These are phyloP conservation scores for Fomitopsis palustris DNA, from an alignment of 1,284 basidiomycete genomes.

Conservation along the genomic window DNA sequence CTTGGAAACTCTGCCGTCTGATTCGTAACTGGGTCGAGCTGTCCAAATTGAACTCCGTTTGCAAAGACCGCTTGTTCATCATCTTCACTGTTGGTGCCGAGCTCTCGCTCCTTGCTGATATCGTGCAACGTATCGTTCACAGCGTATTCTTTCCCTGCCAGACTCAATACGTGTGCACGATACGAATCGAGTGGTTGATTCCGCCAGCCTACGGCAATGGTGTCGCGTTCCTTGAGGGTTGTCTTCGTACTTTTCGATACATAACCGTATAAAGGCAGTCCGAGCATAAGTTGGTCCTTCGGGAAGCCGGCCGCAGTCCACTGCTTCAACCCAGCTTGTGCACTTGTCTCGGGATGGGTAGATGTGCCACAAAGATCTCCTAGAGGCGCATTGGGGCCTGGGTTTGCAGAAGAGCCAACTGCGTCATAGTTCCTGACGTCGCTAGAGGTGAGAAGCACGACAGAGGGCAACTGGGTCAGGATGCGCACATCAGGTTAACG, in stretches of 20 bases:
- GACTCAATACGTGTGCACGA: conserved; percentile 23
- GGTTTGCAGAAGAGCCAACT: conserved; percentile 58
- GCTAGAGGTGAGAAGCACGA: background rate
- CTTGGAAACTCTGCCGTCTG: background rate
- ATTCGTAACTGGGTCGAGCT: conserved; percentile 19
- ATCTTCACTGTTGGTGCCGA: background rate
- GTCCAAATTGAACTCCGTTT: conserved; percentile 25
- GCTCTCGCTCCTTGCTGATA: conserved; percentile 6
- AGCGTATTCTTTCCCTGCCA: conserved; percentile 11
- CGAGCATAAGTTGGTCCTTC: conserved; percentile 66
- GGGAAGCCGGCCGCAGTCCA: conserved; percentile 76
- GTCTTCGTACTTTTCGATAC: conserved; percentile 41
- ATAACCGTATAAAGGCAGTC: conserved; percentile 71
- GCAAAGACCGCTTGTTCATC: conserved; percentile 26
- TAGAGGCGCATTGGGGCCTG: conserved; percentile 78
- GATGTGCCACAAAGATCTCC: conserved; percentile 64
- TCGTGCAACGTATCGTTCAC: conserved; percentile 2
- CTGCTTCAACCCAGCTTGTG: conserved; percentile 55
- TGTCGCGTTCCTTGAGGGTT: conserved; percentile 31
- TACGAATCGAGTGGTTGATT: conserved; percentile 20
- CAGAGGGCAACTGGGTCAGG: background rate
- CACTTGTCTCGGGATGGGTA: conserved; percentile 63
- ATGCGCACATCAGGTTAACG: conserved; percentile 59
- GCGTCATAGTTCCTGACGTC: conserved; percentile 68
- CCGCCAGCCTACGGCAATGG: background rate